Base-by-base conservation (phyloP, 768 basidiomycete genomes). In the Trametes meyenii region DNA sequence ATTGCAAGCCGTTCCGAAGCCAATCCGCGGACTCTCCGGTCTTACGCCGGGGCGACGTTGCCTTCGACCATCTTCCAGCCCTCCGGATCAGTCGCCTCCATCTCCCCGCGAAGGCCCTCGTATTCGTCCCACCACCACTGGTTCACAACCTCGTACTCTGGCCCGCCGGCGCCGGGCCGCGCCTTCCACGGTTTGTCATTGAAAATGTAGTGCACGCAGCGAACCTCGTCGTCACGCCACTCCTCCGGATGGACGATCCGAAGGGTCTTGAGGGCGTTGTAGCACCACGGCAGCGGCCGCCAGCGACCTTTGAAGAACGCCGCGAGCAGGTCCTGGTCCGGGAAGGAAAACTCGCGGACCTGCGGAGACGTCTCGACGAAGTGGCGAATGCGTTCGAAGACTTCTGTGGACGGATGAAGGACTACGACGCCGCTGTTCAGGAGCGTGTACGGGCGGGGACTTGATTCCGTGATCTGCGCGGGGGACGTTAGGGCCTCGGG, bases 401-500 rank as follows among this genome's bases (percentile, higher is more conserved):
- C 77, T 24, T 77, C 71, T 12, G 67, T 50, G 2, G 91, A 94
- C 1, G 97, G 96, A 21, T 81, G 84, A 46, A 98, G 80, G 46
- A 98, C 85, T 58, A 99, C 90, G 10, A 89, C 83, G 11, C 96
- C 96, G 0, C 90, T 90, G 76, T 99, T 99, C 61, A 98, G 85
- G 39, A 88, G 89, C n/a, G 79, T 73, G 68, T 94, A 83, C 1
- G 94, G 88, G 7, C 92, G 84, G 14, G 92, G 92, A 36, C 84
- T 83, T 44, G 69, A 58, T 0, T 69, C 50, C 3, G 75, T 71
- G 56, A 81, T 78, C 51, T 63, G 60, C 12, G 77, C 76, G 5
- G 82, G 85, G 21, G 81, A 76, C 39, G 76, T 78, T 35, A 78
- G 65, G 29, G 84, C 82, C 8, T 77, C 75, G 4, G 83, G 81